Evolutionary conservation across 2,329 filamentous ascomycete species (phyloP).

Genomic region (Lasiodiplodia gonubiensis): DNA sequence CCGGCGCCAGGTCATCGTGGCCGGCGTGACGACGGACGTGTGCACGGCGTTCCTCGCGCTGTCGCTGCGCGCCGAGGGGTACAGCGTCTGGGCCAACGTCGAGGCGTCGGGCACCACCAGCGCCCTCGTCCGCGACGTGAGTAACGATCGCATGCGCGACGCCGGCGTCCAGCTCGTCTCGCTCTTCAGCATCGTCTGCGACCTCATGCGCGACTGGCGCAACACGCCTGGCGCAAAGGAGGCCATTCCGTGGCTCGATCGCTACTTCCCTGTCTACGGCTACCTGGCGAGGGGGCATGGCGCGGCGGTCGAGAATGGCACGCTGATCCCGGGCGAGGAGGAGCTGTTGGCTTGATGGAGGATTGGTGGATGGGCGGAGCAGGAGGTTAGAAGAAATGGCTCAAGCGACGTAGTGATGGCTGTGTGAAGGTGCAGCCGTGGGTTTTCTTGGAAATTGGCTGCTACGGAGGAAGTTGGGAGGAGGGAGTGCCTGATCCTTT

Average conservation of each 20-base stretch:
- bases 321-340: conserved; percentile 62
- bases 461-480: neutral
- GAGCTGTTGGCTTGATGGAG: conserved; percentile 12
- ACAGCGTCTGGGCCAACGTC: conserved; percentile 74
- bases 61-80: conserved; percentile 72
- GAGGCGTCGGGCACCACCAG: conserved; percentile 73
- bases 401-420: neutral
- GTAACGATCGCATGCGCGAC: conserved; percentile 69
- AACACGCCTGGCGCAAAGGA: conserved; percentile 57
- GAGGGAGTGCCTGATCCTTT: neutral
- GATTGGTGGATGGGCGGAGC: neutral
- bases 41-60: conserved; percentile 73
- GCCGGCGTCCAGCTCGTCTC: conserved; percentile 70
- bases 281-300: conserved; percentile 67
- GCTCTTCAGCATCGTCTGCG: conserved; percentile 68
- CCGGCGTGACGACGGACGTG: conserved; percentile 75
- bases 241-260: conserved; percentile 68
- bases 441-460: neutral
- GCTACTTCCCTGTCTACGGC: conserved; percentile 69
- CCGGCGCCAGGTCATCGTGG: conserved; percentile 73
- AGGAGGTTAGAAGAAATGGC: neutral
- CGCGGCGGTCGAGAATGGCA: conserved; percentile 65
- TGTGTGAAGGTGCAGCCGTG: neutral
- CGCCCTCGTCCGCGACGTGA: conserved; percentile 64
- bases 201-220: conserved; percentile 75